Evolutionary conservation across 768 basidiomycete species (phyloP), one percentile per base, ranked within the genome.

Genomic region (Agaricus sinodeliciosus): DNA sequence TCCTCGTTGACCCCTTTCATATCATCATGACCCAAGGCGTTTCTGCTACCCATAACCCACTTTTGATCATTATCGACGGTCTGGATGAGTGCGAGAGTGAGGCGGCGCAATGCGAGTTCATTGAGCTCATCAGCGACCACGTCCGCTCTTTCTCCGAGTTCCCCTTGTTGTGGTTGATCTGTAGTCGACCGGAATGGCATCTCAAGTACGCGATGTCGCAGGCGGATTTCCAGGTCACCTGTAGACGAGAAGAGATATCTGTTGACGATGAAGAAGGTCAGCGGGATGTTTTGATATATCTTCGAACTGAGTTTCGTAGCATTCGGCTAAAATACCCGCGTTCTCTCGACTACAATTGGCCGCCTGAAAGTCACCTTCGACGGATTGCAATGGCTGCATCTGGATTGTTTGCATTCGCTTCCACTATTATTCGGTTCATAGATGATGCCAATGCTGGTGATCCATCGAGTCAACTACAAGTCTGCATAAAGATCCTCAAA

Each of bases 41-140:
- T 22, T 34, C 34, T 4, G 25, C 12, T 13, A 18, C 7, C 27
- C 26, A 46, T 18, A 15, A 4, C 13, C 18, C 34, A 27, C 25
- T 22, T 43, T 11, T 52, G 22, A 35, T 52, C 3, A 16, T 52
- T 4, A 12, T 52, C 6, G 51, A 52, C 26, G 51, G 51, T 4
- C 19, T 52, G 28, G 43, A 52, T 22, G 51, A 52, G 26, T 52
- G 51, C n/a, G 36, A 37, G n/a, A 34, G 27, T 16, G 18, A 52
- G 31, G 25, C 4, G 3, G 42, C 35, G 1, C 51, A 52, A 28
- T 39, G 36, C 26, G 43, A 52, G 19, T 36, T 48, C 35, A 22
- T 48, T 15, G 46, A 48, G 18, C 19, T 48, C 12, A 37, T 48
- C 9, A n/a, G 34, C 34, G 34, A 18, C 9, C 19, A 13, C 12